These are phyloP conservation scores for Melanomma pulvis-pyrius DNA, from an alignment of 495 filamentous ascomycete genomes.

Conservation along the genomic window DNA sequence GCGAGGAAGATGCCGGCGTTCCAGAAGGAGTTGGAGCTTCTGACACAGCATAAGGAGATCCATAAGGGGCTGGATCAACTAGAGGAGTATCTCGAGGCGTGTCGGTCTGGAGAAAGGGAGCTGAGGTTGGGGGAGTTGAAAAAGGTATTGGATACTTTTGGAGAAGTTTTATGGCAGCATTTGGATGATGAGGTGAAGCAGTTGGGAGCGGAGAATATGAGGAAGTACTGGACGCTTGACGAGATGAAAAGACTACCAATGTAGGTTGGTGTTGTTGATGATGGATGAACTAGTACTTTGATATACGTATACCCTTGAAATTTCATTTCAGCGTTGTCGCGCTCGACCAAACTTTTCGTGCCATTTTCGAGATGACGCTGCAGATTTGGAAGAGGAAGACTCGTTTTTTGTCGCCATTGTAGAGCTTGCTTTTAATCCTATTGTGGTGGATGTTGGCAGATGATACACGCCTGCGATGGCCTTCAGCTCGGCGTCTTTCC, in stretches of 20 bases:
- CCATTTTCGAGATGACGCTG: constrained; percentile 71
- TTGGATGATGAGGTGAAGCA: constrained; percentile 49
- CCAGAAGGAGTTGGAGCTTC: constrained; percentile 61
- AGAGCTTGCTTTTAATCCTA: constrained; percentile 3
- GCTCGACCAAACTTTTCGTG: constrained; percentile 70
- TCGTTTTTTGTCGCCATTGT: background rate
- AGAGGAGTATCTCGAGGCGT: constrained; percentile 66
- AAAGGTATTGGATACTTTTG: constrained; percentile 67
- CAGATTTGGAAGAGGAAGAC: constrained; percentile 41
- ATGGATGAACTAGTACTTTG: constrained; percentile 40
- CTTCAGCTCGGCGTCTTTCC: constrained; percentile 52
- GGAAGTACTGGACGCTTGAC: constrained; percentile 74
- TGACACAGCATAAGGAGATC: constrained; percentile 80
- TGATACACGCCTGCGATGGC: constrained; percentile 45
- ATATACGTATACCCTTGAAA: background rate
- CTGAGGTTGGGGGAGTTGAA: constrained; percentile 69
- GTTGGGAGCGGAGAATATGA: constrained; percentile 75
- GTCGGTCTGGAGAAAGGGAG: constrained; percentile 66
- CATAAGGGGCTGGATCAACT: constrained; percentile 78
- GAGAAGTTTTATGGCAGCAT: constrained; percentile 49
- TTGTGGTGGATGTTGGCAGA: constrained; percentile 32
- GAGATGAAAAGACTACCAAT: constrained; percentile 72
- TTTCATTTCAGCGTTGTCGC: constrained; percentile 7
- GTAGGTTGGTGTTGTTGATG: constrained; percentile 4
- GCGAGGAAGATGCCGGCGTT: constrained; percentile 84